phyloP scores from a whole-genome alignment of 352 stramenopile species.

The Phytopythium litorale region DNA sequence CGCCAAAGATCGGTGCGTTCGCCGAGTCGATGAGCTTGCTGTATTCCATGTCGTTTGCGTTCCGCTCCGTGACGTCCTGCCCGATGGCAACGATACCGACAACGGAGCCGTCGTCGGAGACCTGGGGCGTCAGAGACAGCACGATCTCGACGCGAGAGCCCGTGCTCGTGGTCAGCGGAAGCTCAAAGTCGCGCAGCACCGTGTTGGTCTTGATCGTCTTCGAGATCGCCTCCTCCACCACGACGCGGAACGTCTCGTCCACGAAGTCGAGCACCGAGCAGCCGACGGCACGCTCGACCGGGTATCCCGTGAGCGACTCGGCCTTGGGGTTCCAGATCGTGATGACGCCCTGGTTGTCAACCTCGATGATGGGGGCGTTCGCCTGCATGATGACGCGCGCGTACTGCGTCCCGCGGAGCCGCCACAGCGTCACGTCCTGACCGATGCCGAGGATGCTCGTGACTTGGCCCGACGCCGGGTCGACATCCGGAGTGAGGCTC shows the following conservation, averaged over 20 bases:
- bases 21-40: conserved; percentile 69
- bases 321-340: conserved; percentile 69
- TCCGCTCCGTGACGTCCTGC: conserved; percentile 60
- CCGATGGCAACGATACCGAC: conserved; percentile 63
- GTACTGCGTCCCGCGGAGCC: conserved; percentile 46
- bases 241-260: conserved; percentile 35
- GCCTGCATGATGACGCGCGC: conserved; percentile 62
- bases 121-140: conserved; percentile 49
- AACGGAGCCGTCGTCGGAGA: conserved; percentile 31
- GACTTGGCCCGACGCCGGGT: conserved; percentile 21
- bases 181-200: conserved; percentile 45
- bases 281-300: conserved; percentile 40
- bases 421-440: conserved; percentile 49
- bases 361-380: conserved; percentile 73
- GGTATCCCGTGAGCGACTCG: conserved; percentile 59
- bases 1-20: conserved; percentile 77
- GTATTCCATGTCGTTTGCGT: conserved; percentile 66
- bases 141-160: conserved; percentile 50
- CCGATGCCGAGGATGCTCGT: conserved; percentile 30
- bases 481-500: conserved; percentile 53
- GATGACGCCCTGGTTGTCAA: conserved; percentile 61
- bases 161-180: conserved; percentile 43
- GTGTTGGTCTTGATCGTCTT: conserved; percentile 42
- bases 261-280: conserved; percentile 41
- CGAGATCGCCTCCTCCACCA: conserved; percentile 40